Conservation (phyloP, 2,329 filamentous ascomycete genomes). For the Aspergillus pseudoviridinutans region DNA sequence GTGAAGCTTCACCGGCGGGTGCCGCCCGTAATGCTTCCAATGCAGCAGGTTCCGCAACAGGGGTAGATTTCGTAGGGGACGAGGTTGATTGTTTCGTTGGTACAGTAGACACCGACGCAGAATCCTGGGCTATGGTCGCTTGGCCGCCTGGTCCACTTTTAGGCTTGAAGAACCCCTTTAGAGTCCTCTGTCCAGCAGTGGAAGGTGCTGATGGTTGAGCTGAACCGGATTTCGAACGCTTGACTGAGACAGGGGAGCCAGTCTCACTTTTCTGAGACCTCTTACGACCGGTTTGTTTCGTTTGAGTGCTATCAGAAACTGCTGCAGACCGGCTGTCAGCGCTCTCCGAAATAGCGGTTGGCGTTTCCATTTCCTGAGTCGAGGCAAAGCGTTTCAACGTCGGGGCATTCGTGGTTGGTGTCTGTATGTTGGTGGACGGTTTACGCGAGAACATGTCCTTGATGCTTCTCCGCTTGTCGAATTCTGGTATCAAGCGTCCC, state of each 20-base stretch:
- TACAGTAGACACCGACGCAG: not conserved
- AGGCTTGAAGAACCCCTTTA: slow-evolving; percentile 77
- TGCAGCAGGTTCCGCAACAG: not conserved
- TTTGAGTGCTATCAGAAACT: not conserved
- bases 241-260: slow-evolving; percentile 34
- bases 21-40: not conserved
- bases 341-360: not conserved
- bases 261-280: slow-evolving; percentile 35
- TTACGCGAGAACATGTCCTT: slow-evolving; percentile 84
- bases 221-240: slow-evolving; percentile 49
- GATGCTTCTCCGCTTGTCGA: slow-evolving; percentile 78
- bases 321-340: not conserved
- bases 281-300: slow-evolving; percentile 28
- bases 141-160: slow-evolving; percentile 36
- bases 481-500: slow-evolving; percentile 80
- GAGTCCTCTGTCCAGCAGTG: slow-evolving; percentile 55
- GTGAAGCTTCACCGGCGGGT: not conserved
- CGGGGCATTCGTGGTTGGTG: slow-evolving; percentile 6
- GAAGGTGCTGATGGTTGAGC: slow-evolving; percentile 17
- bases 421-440: slow-evolving; percentile 26
- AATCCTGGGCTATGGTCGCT: not conserved
- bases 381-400: not conserved
- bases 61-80: not conserved
- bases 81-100: not conserved
- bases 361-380: slow-evolving; percentile 1